phyloP scores from a whole-genome alignment of 2,329 filamentous ascomycete species.

The Malbranchea zuffiana region DNA sequence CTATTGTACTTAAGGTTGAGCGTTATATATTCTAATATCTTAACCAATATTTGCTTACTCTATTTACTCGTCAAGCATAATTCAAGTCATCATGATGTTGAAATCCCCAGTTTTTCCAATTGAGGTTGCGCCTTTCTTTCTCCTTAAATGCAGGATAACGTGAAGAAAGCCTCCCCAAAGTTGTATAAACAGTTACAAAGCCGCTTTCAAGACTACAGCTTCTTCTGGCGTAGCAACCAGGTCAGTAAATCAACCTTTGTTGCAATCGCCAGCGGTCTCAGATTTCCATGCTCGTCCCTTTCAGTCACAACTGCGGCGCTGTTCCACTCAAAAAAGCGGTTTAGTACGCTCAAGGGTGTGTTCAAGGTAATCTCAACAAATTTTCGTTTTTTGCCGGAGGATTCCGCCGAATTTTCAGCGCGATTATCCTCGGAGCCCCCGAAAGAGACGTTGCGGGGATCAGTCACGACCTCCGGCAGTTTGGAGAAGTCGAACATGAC shows the following conservation, averaged over 20 bases:
- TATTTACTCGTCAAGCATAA: no score
- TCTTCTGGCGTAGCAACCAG: slow-evolving; percentile 67
- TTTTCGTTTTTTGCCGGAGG: slow-evolving; percentile 39
- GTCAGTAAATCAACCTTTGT: slow-evolving; percentile 94
- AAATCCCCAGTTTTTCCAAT: no score
- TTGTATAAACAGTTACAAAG: no score
- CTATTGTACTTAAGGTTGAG: no score
- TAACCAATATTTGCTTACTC: no score
- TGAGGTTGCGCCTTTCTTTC: no score
- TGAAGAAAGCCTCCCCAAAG: no score
- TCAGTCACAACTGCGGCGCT: slow-evolving; percentile 91
- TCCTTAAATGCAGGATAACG: no score
- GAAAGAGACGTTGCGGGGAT: slow-evolving; percentile 57
- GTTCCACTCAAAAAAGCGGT: slow-evolving; percentile 97
- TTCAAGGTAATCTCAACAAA: slow-evolving; percentile 93
- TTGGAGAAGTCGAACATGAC: slow-evolving; percentile 96
- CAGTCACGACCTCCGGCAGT: slow-evolving; percentile 81
- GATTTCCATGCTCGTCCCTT: slow-evolving; percentile 45
- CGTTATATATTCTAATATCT: no score
- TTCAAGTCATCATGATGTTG: no score
- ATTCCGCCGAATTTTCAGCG: slow-evolving; percentile 7
- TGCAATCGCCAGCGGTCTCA: slow-evolving; percentile 78
- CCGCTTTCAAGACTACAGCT: slow-evolving; percentile 16
- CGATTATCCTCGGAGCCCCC: not conserved
- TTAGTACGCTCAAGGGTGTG: slow-evolving; percentile 70